Conservation (phyloP, 345 rosid genomes). For the Euphorbia pulcherrima region DNA sequence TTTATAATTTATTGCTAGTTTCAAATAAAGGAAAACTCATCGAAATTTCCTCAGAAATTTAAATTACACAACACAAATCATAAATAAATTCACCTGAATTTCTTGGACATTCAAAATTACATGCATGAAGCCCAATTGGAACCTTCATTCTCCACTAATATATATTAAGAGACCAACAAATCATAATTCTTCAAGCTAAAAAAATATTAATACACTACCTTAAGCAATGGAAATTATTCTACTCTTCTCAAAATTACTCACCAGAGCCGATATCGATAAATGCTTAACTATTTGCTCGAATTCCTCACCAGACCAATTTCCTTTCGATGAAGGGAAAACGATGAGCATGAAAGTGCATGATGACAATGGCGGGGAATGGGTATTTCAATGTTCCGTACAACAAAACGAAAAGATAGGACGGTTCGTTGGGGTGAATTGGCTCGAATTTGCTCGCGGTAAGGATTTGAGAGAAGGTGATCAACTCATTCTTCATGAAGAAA, state of each 20-base stretch:
- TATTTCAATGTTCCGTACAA: neutral
- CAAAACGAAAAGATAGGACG: neutral
- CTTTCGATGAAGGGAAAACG: neutral
- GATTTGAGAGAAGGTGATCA: constrained; percentile 2
- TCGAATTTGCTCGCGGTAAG: neutral
- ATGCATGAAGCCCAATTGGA: no score
- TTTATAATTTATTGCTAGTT: no score
- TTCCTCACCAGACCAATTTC: neutral
- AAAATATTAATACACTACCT: no score
- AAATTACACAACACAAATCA: no score
- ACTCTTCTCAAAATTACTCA: neutral
- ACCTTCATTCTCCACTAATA: no score
- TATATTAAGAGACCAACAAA: no score
- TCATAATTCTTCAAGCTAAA: no score
- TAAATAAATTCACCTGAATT: no score
- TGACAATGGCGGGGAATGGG: neutral
- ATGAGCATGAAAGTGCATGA: constrained; percentile 1
- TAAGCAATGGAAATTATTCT: neutral
- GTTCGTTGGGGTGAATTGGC: neutral
- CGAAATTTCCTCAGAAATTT: no score
- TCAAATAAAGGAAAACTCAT: no score
- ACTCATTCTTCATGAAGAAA: neutral
- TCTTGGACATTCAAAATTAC: no score
- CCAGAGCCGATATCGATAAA: neutral
- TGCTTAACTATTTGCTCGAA: neutral